phyloP scores from a whole-genome alignment of 2,329 filamentous ascomycete species.

The Alternaria triticimaculans region DNA sequence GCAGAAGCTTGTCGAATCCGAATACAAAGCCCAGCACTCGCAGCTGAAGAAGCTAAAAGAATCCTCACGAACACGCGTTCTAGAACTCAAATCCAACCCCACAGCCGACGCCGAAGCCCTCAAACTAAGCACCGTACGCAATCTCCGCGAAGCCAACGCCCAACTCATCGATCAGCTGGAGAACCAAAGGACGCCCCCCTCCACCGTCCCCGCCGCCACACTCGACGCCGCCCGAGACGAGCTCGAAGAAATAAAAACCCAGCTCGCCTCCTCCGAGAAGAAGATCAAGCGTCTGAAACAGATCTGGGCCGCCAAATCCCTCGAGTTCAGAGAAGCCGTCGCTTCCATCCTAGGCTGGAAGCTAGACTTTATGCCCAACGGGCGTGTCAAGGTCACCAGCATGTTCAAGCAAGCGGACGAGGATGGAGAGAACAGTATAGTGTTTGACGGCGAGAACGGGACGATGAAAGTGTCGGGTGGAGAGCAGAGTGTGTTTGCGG shows the following conservation, averaged over 20 bases:
- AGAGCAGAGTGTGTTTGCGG: slow-evolving; percentile 82
- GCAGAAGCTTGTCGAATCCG: slow-evolving; percentile 73
- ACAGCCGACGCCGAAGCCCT: slow-evolving; percentile 85
- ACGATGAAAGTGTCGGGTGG: slow-evolving; percentile 98
- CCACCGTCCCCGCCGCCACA: slow-evolving; percentile 76
- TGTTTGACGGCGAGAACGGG: slow-evolving; percentile 91
- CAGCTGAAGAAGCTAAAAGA: slow-evolving; percentile 74
- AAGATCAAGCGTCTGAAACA: slow-evolving; percentile 85
- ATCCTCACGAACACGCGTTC: slow-evolving; percentile 77
- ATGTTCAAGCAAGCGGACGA: slow-evolving; percentile 78
- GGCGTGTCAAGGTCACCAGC: slow-evolving; percentile 88
- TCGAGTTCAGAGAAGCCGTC: slow-evolving; percentile 95
- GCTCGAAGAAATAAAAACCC: slow-evolving; percentile 64
- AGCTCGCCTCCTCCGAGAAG: slow-evolving; percentile 73
- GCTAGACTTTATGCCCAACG: slow-evolving; percentile 95
- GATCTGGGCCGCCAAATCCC: slow-evolving; percentile 88
- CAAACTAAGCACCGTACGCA: slow-evolving; percentile 79
- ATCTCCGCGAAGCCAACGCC: slow-evolving; percentile 81
- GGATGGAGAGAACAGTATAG: slow-evolving; percentile 65
- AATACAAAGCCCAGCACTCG: slow-evolving; percentile 73
- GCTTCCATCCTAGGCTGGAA: slow-evolving; percentile 93
- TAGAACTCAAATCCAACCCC: slow-evolving; percentile 90
- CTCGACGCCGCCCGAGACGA: slow-evolving; percentile 78
- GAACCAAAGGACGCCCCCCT: slow-evolving; percentile 39
- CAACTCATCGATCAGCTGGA: slow-evolving; percentile 78